Conservation (phyloP, 2,329 filamentous ascomycete genomes). For the Aquanectria penicillioides region DNA sequence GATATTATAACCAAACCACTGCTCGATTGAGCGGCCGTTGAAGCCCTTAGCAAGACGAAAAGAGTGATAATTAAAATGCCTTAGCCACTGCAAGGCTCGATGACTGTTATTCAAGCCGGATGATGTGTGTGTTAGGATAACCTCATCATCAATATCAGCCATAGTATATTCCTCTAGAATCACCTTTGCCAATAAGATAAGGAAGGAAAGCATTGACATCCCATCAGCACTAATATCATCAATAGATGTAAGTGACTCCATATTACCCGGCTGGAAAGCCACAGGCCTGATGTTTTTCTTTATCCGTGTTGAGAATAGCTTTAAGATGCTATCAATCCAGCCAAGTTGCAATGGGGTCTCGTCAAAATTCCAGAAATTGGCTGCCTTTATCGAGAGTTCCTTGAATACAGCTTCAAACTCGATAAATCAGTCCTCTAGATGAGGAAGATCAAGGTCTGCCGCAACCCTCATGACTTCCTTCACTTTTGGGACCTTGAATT, state of each 20-base stretch:
- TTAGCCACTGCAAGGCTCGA: neutral
- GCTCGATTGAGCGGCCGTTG: neutral
- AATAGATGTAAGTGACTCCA: neutral
- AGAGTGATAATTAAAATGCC: conserved; percentile 1
- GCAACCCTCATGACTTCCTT: too few relatives aligned
- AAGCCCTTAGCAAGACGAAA: neutral
- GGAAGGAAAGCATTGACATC: neutral
- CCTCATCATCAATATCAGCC: neutral
- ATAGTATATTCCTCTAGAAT: conserved; percentile 5
- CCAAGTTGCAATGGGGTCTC: too few relatives aligned
- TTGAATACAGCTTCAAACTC: too few relatives aligned
- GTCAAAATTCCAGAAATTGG: too few relatives aligned
- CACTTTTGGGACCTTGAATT: too few relatives aligned
- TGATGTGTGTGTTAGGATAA: neutral
- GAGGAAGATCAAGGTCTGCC: too few relatives aligned
- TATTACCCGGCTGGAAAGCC: too few relatives aligned
- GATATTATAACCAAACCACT: neutral
- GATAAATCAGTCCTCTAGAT: too few relatives aligned
- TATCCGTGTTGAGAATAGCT: too few relatives aligned
- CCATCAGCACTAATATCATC: neutral
- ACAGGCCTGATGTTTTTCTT: too few relatives aligned
- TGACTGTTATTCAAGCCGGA: neutral
- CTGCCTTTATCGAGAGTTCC: too few relatives aligned
- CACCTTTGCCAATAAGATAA: neutral
- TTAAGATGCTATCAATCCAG: too few relatives aligned